Evolutionary conservation across 2,329 filamentous ascomycete species (phyloP), one percentile per base, ranked within the genome.

Genomic region (Chalaropsis ovoidea): DNA sequence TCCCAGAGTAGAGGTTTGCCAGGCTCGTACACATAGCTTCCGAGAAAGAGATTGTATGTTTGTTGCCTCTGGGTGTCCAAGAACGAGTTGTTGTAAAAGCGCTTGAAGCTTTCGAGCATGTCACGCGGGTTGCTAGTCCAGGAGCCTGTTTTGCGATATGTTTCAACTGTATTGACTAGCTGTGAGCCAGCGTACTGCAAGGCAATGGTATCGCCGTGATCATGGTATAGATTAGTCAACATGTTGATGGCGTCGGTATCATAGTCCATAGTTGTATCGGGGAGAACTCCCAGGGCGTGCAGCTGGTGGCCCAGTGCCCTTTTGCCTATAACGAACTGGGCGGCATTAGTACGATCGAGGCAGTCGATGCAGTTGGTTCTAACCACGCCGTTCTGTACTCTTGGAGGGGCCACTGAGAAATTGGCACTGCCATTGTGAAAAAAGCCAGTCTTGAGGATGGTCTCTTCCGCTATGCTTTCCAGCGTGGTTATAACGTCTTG

Each of bases 11-110:
- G 93, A 0, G 94, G 94, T 72, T 95, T 87, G 0, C 89, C 91
- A 69, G 90, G 86, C 0, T 82, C 77, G 73, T 91, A 97, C 62
- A 92, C 89, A 74, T 99, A 99, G 72, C 97, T 96, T 6, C 94
- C 94, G 0, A 99, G 81, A 72, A 99, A 99, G 10, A 99, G 79
- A 70, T 99, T 99, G 75, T 97, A 97, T 0, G 94, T 94, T 75
- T 99, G 94, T 75, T 99, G 94, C 41, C 94, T 86, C 73, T 99
- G 94, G n/a, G 88, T 92, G 74, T 99, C 94, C 8, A 99, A 82
- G 74, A 99, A 99, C 0, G 93, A 95, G 73, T 99, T 99, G 77
- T 97, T 96, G 75, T 99, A 99, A 75, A 97, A 99, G 35, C 94
- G 85, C 75, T 97, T 99, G 79, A 99, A 96, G 74, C 90, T 96